Conservation (phyloP, 139 green algal genomes). For the Penium margaritaceum region DNA sequence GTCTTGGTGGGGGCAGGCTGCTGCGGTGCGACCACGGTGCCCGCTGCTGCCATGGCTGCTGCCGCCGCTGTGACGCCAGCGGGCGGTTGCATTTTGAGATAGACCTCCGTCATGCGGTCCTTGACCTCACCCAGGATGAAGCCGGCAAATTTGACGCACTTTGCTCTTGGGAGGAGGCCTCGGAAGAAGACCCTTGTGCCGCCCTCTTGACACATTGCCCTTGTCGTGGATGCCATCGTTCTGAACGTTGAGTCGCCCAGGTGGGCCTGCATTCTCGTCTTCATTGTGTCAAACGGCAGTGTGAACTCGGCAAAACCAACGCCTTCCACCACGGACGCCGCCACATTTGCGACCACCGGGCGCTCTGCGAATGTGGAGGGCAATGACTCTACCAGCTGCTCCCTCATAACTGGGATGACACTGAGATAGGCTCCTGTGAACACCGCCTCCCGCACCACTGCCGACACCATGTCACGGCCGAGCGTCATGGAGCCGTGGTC, state of each 20-base stretch:
- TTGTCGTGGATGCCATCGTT: not conserved
- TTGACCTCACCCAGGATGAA: conserved; percentile 32
- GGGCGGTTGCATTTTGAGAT: too few species aligned
- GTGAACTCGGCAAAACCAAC: conserved; percentile 13
- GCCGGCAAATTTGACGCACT: conserved; percentile 15
- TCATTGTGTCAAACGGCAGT: conserved; percentile 46
- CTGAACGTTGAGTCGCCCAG: not conserved
- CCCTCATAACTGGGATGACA: conserved; percentile 1
- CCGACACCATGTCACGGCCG: conserved; percentile 19
- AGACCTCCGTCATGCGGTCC: conserved; percentile 19
- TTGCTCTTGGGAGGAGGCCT: conserved; percentile 11
- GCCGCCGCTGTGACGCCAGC: too few species aligned
- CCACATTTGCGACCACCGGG: conserved; percentile 11
- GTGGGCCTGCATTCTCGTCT: conserved; percentile 41
- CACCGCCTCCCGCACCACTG: conserved; percentile 33
- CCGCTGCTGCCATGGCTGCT: too few species aligned
- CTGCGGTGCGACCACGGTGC: too few species aligned
- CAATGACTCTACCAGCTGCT: not conserved
- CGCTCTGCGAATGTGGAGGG: conserved; percentile 3
- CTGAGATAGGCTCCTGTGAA: conserved; percentile 34
- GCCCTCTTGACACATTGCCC: conserved; percentile 2
- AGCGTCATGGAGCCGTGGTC: not conserved
- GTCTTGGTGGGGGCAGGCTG: too few species aligned
- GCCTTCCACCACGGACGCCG: conserved; percentile 18
- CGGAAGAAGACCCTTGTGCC: not conserved